A percentile compares a stretch with the other conserved stretches of the same genome.
Conservation (phyloP, 805 yeast genomes). For the Spathaspora arborariae region DNA sequence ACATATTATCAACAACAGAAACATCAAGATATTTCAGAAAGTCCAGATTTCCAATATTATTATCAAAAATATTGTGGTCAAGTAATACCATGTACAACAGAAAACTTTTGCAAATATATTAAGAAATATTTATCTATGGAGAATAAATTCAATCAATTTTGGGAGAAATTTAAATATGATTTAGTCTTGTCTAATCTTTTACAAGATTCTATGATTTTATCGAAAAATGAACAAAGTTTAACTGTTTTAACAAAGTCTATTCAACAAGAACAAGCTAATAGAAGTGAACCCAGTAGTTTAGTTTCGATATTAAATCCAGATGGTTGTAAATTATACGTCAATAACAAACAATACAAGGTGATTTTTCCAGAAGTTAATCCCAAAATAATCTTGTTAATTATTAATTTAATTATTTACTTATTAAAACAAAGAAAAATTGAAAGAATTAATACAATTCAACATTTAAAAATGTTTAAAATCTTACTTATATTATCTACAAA, state of each 20-base stretch:
- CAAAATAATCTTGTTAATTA: conserved; percentile 16
- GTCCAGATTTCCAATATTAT: conserved; percentile 1
- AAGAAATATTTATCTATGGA: conserved; percentile 24
- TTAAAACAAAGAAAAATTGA: conserved; percentile 17
- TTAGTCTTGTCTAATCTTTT: conserved; percentile 34
- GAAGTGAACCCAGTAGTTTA: neutral
- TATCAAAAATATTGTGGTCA: conserved; percentile 1
- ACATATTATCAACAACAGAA: neutral
- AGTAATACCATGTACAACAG: conserved; percentile 11
- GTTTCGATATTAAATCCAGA: conserved; percentile 14
- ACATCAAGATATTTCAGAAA: neutral
- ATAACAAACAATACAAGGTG: conserved; percentile 7
- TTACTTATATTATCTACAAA: conserved; percentile 26
- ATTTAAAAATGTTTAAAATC: conserved; percentile 26
- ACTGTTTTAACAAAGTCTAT: conserved; percentile 11
- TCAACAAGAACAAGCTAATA: neutral
- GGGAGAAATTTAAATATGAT: conserved; percentile 41
- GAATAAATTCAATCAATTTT: conserved; percentile 17
- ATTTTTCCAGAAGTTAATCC: conserved; percentile 10
- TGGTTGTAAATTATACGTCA: conserved; percentile 15
- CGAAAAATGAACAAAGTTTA: conserved; percentile 38
- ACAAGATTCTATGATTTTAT: conserved; percentile 39
- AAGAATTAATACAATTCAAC: neutral
- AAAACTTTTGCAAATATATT: conserved; percentile 20
- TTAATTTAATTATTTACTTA: conserved; percentile 24